Evolutionary conservation across 2,329 filamentous ascomycete species (phyloP), one percentile per base, ranked within the genome.

Genomic region (Diaporthe destruens): DNA sequence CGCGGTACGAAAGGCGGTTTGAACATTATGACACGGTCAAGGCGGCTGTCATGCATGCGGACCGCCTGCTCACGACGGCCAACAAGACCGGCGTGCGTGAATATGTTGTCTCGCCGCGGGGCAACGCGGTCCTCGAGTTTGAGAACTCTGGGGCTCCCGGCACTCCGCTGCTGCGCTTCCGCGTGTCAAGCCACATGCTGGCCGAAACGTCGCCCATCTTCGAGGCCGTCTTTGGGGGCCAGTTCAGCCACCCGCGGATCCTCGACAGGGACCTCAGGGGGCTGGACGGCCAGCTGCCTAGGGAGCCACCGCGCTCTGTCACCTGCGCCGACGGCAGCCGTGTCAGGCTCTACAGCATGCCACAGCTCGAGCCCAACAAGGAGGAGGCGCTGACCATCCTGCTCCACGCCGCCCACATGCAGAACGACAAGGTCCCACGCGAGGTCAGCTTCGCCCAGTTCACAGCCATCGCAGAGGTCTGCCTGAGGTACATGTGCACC

Each of bases 111-210:
- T 81, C 84, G 0, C 80, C 81, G 1, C 80, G 80, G 2, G 87
- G 87, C 8, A 86, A 89, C 73, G 82, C 82, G 3, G 82, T 89
- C 34, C 81, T 89, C 42, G 87, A 89, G 73, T 89, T 89, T 74
- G 81, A 84, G 69, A 87, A 88, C 73, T 76, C 79, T 0, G 79
- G 76, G 0, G 78, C 79, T 9, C 82, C 84, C 51, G 74, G 72
- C 20, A 71, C 78, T 61, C 85, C 86, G 0, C 82, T 84, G 0
- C 75, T 86, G 14, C 82, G 86, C 7, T 89, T 88, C 69, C 82
- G 86, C 7, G 86, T 89, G 7, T 87, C 86, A 0, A 88, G 86
- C 1, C 81, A 85, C 74, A 82, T 87, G 77, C 78, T 89, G 18
- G 82, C 85, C 4, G 85, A 88, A 77, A 84, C 84, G 0, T 89